Conservation (phyloP, 1,284 basidiomycete genomes). For the Gymnopus androsaceus region DNA sequence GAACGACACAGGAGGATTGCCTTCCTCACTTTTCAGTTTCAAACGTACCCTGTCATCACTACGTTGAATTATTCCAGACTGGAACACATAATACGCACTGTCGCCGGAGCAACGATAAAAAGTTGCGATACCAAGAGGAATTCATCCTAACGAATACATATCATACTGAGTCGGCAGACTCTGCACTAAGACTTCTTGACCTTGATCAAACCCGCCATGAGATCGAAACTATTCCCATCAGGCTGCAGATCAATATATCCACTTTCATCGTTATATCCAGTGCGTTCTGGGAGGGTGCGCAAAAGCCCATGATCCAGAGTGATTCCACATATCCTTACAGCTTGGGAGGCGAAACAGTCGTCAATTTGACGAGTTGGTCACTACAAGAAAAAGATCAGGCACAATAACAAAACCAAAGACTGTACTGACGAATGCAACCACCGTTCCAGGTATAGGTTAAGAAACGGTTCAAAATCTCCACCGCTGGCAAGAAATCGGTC, state of each 20-base stretch:
- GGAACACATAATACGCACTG: too few relatives aligned
- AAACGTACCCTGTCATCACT: too few relatives aligned
- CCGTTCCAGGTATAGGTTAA: slow-evolving; percentile 73
- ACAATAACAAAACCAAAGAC: neutral
- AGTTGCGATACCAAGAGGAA: too few relatives aligned
- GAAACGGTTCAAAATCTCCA: slow-evolving; percentile 77
- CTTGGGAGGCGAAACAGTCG: slow-evolving; percentile 71
- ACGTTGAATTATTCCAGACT: too few relatives aligned
- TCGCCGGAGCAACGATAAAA: too few relatives aligned
- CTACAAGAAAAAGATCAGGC: slow-evolving; percentile 39
- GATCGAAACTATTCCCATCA: slow-evolving; percentile 96
- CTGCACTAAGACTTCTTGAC: slow-evolving; percentile 30
- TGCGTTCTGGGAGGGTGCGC: slow-evolving; percentile 71
- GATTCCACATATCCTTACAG: slow-evolving; percentile 84
- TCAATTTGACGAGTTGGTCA: slow-evolving; percentile 83
- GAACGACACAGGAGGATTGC: too few relatives aligned
- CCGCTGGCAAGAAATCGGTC: slow-evolving; percentile 59
- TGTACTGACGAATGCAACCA: slow-evolving; percentile 90
- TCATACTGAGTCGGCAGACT: neutral
- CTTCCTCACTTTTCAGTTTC: too few relatives aligned
- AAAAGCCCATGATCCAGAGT: slow-evolving; percentile 87
- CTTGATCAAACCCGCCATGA: slow-evolving; percentile 87
- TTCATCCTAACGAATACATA: too few relatives aligned
- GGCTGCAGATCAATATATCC: slow-evolving; percentile 77
- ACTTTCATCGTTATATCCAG: slow-evolving; percentile 22